Conservation (phyloP, 73 alveolate species). For the Tetrahymena elliotti region DNA sequence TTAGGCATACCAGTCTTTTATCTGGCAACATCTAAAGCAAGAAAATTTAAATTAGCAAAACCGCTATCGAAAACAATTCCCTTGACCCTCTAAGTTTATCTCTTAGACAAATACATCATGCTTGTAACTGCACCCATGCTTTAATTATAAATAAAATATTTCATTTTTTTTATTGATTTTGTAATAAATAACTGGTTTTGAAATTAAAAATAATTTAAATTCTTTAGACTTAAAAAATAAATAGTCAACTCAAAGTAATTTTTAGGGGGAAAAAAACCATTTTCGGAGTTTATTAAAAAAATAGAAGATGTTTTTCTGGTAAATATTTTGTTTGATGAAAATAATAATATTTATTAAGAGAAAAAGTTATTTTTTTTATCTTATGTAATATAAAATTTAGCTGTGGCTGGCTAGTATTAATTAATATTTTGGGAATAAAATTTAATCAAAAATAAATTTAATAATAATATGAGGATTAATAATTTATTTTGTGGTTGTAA, state of each 20-base stretch:
- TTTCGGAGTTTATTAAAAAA: too few relatives aligned
- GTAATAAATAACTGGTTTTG: neutral
- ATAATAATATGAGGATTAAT: neutral
- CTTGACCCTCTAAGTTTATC: constrained; percentile 53
- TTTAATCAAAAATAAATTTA: neutral
- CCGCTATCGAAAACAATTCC: constrained; percentile 86
- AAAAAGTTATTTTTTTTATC: too few relatives aligned
- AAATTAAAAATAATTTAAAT: too few relatives aligned
- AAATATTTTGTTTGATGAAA: too few relatives aligned
- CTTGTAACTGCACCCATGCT: constrained; percentile 95
- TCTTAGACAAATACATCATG: constrained; percentile 50
- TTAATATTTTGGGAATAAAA: neutral
- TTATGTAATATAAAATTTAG: neutral
- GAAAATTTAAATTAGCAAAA: constrained; percentile 54
- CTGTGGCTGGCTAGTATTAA: neutral
- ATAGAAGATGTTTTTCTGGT: too few relatives aligned
- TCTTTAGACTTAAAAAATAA: neutral
- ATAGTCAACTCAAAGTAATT: neutral
- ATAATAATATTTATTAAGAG: too few relatives aligned
- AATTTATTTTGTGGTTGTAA: neutral
- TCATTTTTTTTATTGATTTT: too few relatives aligned
- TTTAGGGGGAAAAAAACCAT: too few relatives aligned
- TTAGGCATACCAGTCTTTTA: neutral
- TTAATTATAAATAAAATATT: neutral
- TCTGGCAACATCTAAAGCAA: constrained; percentile 69